Evolutionary conservation across 371 early-diverging fungal genomes (phyloP).

Genomic region (Chytridium lagenaria): DNA sequence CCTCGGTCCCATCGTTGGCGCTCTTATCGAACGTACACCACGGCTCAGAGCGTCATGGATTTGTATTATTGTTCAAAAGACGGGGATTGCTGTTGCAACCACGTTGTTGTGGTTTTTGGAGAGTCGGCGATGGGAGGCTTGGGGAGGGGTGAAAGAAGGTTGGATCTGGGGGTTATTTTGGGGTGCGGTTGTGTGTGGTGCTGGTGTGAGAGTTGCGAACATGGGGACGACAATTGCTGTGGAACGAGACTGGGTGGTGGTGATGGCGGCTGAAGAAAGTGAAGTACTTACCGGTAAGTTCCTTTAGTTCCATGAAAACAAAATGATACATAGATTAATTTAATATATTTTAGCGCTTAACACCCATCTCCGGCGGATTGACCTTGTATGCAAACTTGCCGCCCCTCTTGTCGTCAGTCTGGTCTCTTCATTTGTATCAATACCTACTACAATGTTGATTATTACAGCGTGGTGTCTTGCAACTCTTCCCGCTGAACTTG

Average conservation of each 20-base stretch:
- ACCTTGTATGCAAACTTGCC: constrained; percentile 57
- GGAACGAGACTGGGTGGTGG: constrained; percentile 60
- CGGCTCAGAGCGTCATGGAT: neutral
- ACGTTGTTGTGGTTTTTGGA: neutral
- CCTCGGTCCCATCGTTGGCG: constrained; percentile 33
- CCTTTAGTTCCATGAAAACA: neutral
- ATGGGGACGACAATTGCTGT: constrained; percentile 53
- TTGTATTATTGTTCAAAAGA: neutral
- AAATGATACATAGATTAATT: constrained; percentile 13
- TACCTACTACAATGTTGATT: constrained; percentile 35
- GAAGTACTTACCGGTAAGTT: constrained; percentile 41
- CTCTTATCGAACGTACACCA: constrained; percentile 20
- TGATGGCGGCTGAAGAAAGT: constrained; percentile 44
- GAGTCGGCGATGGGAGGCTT: neutral
- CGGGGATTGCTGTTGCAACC: neutral
- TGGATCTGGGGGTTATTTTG: constrained; percentile 26
- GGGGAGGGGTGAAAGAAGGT: neutral
- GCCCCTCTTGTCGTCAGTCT: constrained; percentile 50
- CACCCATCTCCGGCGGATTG: constrained; percentile 53
- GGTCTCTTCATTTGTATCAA: constrained; percentile 21
- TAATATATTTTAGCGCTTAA: constrained; percentile 32
- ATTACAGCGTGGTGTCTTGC: constrained; percentile 30
- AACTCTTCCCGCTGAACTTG: constrained; percentile 35
- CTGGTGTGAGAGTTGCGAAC: constrained; percentile 46
- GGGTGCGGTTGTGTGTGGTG: constrained; percentile 44